Conservation (phyloP, 805 yeast genomes). For the Myxozyma udenii region DNA sequence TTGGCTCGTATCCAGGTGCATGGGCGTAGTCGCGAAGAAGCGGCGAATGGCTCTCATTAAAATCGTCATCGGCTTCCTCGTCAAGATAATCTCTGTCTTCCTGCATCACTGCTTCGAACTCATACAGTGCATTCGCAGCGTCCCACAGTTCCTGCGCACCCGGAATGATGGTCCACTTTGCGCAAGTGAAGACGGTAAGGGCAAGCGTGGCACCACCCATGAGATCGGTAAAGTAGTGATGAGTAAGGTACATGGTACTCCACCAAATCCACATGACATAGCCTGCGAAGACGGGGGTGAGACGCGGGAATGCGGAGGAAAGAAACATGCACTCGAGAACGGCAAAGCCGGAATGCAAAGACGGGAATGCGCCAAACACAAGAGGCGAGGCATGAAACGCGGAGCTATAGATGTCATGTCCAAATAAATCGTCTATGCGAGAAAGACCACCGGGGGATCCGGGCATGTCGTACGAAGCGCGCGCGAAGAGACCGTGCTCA, state of each 20-base stretch:
- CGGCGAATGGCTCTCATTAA: background rate
- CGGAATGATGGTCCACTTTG: conserved; percentile 68
- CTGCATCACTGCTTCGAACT: background rate
- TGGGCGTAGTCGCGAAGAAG: background rate
- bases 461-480: conserved; percentile 80
- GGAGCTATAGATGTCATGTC: conserved; percentile 77
- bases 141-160: conserved; percentile 31
- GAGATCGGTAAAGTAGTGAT: conserved; percentile 90
- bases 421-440: conserved; percentile 75
- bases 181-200: conserved; percentile 62
- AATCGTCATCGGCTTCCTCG: background rate
- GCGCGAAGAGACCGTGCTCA: conserved; percentile 73
- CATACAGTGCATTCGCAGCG: background rate
- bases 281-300: conserved; percentile 59
- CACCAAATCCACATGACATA: conserved; percentile 96
- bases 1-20: too few relatives aligned
- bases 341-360: conserved; percentile 91
- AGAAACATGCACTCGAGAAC: conserved; percentile 90
- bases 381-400: conserved; percentile 84
- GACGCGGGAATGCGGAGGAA: conserved; percentile 74
- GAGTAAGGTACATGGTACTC: conserved; percentile 96
- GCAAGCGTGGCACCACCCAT: conserved; percentile 87
- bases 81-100: background rate
- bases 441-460: conserved; percentile 97
- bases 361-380: conserved; percentile 84